Evolutionary conservation across 176 grass and related monocot genomes (phyloP), one percentile per base, ranked within the genome.

Genomic region (Raddia guianensis): DNA sequence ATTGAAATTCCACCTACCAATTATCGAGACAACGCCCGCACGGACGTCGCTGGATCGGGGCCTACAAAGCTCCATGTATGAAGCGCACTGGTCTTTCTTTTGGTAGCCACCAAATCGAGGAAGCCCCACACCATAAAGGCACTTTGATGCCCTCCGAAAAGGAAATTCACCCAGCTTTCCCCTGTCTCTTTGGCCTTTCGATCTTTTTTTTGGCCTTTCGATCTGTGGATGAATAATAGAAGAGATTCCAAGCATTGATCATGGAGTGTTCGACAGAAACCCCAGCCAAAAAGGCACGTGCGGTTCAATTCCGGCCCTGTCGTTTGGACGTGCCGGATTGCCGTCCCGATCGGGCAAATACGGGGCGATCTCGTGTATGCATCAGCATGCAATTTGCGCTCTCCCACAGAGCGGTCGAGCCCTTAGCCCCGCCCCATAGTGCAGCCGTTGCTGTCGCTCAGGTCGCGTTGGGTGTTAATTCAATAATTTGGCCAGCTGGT

Each of bases 1-100:
- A 15, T 5, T 5, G 9, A 60, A 60, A 59, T 80, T 70, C 48
- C 52, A 80, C 65, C 78, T 8, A 46, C 65, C 47, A 69, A 34
- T 34, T 15, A 34, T 34, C 10, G 43, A 53, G 19, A n/a, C 53
- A 1, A 60, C 16, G 15, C 40, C 43, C 53, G 34, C 78, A 58
- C 2, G 9, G 44, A 77, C 10, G 10, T 54, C 32, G 16, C 32
- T 58, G 20, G 37, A 40, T 48, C 12, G 21, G 60, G 21, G 21
- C 9, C 52, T 50, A 49, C 20, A 35, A 46, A 71, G 79, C 8
- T 27, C 5, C 48, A 15, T 77, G 56, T 8, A 59, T 12, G 62
- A 33, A 37, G 12, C 16, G 12, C 16, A 19, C 7, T 5, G 34
- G 62, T 43, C 49, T 49, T 61, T 21, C 56, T 76, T 40, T 27